Conservation (phyloP, 2,329 filamentous ascomycete species). For the Xylariaceae sp. region DNA sequence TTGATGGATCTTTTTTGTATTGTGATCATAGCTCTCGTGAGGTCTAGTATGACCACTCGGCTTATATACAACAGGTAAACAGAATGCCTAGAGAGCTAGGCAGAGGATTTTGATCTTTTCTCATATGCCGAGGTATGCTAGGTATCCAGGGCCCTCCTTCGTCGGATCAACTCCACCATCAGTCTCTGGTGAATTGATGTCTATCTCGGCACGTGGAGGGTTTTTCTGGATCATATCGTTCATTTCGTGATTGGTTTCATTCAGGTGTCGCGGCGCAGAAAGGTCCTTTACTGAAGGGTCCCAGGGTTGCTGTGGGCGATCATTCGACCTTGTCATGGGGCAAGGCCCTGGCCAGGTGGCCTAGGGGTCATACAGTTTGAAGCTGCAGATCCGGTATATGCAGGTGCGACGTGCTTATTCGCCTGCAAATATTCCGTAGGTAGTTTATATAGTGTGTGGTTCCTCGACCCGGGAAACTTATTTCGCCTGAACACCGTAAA, state of each 20-base stretch:
- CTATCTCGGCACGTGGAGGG: neutral
- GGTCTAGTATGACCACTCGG: no score
- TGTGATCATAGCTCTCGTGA: no score
- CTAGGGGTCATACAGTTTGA: neutral
- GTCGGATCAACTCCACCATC: neutral
- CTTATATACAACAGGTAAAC: no score
- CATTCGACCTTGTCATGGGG: neutral
- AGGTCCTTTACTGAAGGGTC: neutral
- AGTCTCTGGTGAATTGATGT: neutral
- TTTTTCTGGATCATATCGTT: neutral
- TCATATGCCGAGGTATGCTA: neutral
- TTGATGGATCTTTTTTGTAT: no score
- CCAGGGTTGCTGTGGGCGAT: neutral
- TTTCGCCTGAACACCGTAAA: slow-evolving; percentile 40
- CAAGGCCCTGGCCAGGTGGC: neutral
- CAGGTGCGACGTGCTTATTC: neutral
- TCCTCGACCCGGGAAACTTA: slow-evolving; percentile 8
- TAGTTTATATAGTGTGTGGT: neutral
- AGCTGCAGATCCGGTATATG: neutral
- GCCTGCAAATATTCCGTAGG: neutral
- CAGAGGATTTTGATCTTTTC: neutral
- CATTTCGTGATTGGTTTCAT: neutral
- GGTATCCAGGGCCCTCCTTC: neutral
- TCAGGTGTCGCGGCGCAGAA: neutral
- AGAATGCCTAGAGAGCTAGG: no score